Evolutionary conservation across 2,329 filamentous ascomycete species (phyloP), one percentile per base, ranked within the genome.

Genomic region (Raffaelea albimanens): DNA sequence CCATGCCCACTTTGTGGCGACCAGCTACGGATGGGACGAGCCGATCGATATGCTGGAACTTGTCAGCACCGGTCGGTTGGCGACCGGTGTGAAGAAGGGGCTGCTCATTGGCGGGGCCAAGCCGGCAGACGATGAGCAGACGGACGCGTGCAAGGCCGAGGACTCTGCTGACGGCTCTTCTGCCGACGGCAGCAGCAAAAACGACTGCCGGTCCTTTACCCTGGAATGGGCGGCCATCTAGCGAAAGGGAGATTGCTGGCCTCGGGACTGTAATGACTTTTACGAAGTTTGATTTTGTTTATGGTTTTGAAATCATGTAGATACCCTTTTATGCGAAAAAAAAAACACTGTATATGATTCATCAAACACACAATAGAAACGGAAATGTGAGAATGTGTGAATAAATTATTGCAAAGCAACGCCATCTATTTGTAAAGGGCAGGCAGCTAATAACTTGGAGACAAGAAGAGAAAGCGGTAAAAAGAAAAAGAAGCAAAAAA

Each of bases 201-300:
- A 25, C 25, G 19, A 36, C 14, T 71, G 91, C 20, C 75, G 86
- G 55, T 78, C 85, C 0, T 95, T 95, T 59, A 90, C 85, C 56
- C 77, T 96, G 46, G 90, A 96, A 67, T 96, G 90, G 91, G 90
- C 87, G 46, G 89, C 86, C 25, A 93, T 96, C 83, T 96, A 75
- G 25, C 7, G 13, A 29, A 29, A 29, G 13, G 13, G 13, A 29
- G 25, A 29, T 7, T 7, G 25, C 13, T 4, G n/a, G 10, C 16
- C 5, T 21, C 5, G 29, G 11, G 22, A 19, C 3, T 16, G 2
- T 33, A 31, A 21, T 43, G 5, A 29, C 13, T 48, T 7, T 29
- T 13, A 29, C 25, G 25, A 29, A 29, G 3, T 33, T 33, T 23
- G 40, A 31, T 40, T 21, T 21, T 7, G 33, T 40, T 19, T 11